Base-by-base conservation (phyloP, 2,329 filamentous ascomycete species). In the Paracorniculantispora psalliotae region DNA sequence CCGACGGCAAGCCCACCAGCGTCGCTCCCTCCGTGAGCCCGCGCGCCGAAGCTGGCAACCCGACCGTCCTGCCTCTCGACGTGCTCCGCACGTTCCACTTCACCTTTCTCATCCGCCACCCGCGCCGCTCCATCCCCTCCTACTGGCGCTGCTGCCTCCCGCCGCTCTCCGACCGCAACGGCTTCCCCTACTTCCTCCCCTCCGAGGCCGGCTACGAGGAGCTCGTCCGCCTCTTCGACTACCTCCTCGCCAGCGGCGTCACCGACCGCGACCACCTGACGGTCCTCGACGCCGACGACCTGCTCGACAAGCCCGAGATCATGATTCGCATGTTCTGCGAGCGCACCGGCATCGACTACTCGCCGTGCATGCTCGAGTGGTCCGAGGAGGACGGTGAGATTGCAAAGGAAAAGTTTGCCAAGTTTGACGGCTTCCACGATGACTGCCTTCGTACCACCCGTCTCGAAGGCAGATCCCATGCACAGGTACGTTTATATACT, bases 351-450 rank as follows among this genome's bases (percentile, higher is more conserved):
- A 80, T 97, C 61, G 82, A 89, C 17, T 99, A 88, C 73, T 77
- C 78, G 47, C 83, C 85, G 0, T 78, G 83, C 15, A 96, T 97
- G 92, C 79, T 99, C 62, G 80, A 82, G 60, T 97, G 94, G 94
- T 84, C 89, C 62, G 85, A 87, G 28, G 85, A 88, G 55, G 87
- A 89, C 63, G 87, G 88, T 66, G 86, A 91, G 54, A 78, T 83
- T 62, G 93, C 92, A 3, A 80, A 82, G 64, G 81, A 85, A 63
- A 87, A 86, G 19, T 97, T 97, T 75, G 91, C 92, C 76, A 97
- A 99, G 78, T 97, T 94, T 94, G 89, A 87, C 65, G 94, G 94
- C 12, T 97, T 96, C 77, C 94, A 97, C 72, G 90, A 97, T 66
- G 94, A 97, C 78, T 94, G 92, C 15, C 90, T 97, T 66, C 80